Base-by-base conservation (phyloP, 2,329 filamentous ascomycete species). In the Hypoxylon sp. region DNA sequence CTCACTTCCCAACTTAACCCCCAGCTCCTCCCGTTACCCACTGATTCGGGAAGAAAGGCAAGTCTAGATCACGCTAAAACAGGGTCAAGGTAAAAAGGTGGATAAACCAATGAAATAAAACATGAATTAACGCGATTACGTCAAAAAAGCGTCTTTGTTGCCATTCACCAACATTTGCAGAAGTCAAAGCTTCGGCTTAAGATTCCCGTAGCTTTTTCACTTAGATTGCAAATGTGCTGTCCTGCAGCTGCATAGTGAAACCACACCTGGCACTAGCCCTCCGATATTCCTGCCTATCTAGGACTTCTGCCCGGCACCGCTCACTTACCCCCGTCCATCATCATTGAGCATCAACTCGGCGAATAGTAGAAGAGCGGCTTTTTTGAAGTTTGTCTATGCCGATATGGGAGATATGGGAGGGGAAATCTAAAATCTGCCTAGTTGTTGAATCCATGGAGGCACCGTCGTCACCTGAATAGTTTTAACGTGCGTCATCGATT, bases 201-300 rank as follows among this genome's bases (percentile, higher is more conserved):
- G 45, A 51, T 41, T 36, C 60, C 51, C 57, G 57, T 49, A 43
- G 17, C 55, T 57, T 52, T 52, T 65, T 41, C 14, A 41, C 14
- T 25, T 30, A 32, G 21, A 48, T 28, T 38, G 9, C n/a, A 19
- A 17, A 17, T 28, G 41, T 30, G 30, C n/a, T n/a, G 36, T 43
- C 9, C 43, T 56, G 56, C 43, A 60, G 32, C 55, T 60, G 55
- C 49, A 45, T 43, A 25, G 49, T 58, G 60, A 58, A 64, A 65
- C 62, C 51, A 48, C 48, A 58, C 45, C 48, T 48, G 25, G 19
- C 23, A 7, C 28, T 14, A 43, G 9, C 23, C 13, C 13, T 19
- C 56, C 50, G 59, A 58, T 17, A 60, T 48, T 66, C 67, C 67
- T 66, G 63, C 67, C 67, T 69, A 58, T 66, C 50, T 65, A 43